Evolutionary conservation across 2,329 filamentous ascomycete genomes (phyloP), one percentile per base, ranked within the genome.

Genomic region (Trichoderma guizhouense): DNA sequence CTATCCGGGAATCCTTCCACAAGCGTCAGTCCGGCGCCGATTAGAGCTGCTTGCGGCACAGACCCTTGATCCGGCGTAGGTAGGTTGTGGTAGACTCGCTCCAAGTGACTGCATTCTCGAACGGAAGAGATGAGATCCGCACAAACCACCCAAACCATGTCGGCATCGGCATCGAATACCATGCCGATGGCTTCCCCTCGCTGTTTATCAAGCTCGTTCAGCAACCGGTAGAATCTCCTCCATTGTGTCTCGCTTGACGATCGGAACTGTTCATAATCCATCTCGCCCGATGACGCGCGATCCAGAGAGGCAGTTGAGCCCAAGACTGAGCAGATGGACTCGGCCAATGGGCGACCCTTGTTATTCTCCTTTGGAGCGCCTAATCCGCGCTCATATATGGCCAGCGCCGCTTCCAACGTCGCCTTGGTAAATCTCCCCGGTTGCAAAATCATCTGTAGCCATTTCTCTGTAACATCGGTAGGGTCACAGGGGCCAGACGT

Each of bases 211-310:
- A 99, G 84, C 79, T 97, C 95, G 14, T 93, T 86, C 21, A 97
- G 87, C 21, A 98, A 86, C 36, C 94, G 90, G 83, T 94, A 97
- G 81, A 97, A 97, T 65, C 93, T 89, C 74, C 92, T 90, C 96
- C 96, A 99, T 79, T 97, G 94, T 12, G 88, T 87, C 78, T 96
- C 92, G 68, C 92, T 90, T 36, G 93, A 90, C 39, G 86, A 84
- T 71, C 92, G 88, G 79, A 95, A 96, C 71, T 91, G 87, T 28
- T 92, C 89, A 76, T 93, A 93, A 77, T 97, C 92, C 81, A 93
- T 89, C 32, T 87, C 87, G 15, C 90, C 90, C 15, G 89, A 86
- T 11, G 89, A 83, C 34, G 84, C 85, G 69, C 89, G 89, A 58
- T 88, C 87, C 43, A 95, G 83, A 1, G 88, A 86, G 15, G 93